These are phyloP conservation scores for Dioscorea zingiberensis DNA, from an alignment of 106 monocot genomes.

Conservation along the genomic window DNA sequence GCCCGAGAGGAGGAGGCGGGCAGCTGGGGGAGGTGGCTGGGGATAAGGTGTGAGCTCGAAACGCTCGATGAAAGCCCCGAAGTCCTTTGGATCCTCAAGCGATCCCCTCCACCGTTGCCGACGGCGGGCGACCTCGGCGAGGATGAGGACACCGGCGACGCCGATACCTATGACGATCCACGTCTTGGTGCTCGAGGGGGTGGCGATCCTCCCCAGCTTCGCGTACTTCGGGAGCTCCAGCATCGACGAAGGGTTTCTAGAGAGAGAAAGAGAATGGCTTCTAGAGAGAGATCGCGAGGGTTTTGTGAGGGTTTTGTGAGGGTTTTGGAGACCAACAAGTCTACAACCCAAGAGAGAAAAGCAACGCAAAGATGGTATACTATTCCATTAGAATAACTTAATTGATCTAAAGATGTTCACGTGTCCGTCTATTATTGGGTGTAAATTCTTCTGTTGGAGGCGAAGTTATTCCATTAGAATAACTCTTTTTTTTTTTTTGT, in stretches of 20 bases:
- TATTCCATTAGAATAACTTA: too few relatives aligned
- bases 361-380: not conserved
- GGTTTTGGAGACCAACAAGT: conserved; percentile 11
- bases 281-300: conserved; percentile 2
- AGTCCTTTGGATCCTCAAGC: conserved; percentile 11
- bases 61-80: conserved; percentile 85
- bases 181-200: conserved; percentile 41
- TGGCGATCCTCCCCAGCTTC: not conserved
- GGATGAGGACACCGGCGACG: conserved; percentile 60
- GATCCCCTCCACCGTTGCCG: conserved; percentile 13
- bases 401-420: too few relatives aligned
- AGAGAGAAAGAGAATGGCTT: not conserved
- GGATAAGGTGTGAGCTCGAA: conserved; percentile 65
- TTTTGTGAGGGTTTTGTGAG: conserved; percentile 12
- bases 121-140: conserved; percentile 52
- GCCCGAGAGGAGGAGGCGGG: conserved; percentile 57
- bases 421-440: too few relatives aligned
- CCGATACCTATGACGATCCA: conserved; percentile 72
- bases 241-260: conserved; percentile 1
- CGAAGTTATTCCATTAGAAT: too few relatives aligned
- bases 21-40: conserved; percentile 84
- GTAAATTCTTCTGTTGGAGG: too few relatives aligned
- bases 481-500: too few relatives aligned
- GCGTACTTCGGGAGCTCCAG: conserved; percentile 31
- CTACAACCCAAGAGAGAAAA: not conserved